Conservation (phyloP, 1,284 basidiomycete genomes). For the Apiotrichum veenhuisii region DNA sequence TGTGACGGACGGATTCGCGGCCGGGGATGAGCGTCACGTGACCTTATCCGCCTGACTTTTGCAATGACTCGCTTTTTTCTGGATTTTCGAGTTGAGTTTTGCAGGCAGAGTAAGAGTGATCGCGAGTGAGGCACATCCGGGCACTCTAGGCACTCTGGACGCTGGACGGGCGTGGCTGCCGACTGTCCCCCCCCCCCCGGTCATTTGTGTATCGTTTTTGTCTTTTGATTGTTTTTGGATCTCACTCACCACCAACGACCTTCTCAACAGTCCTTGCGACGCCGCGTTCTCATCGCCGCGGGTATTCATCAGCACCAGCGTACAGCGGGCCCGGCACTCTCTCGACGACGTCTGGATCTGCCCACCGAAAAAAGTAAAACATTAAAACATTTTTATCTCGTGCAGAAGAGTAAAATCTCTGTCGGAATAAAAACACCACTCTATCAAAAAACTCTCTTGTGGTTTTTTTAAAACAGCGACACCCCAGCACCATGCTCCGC, state of each 20-base stretch:
- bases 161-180: too few relatives aligned
- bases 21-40: too few relatives aligned
- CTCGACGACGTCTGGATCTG: not conserved
- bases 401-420: not conserved
- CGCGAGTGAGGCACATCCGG: too few relatives aligned
- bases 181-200: too few relatives aligned
- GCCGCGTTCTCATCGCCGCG: not conserved
- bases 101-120: too few relatives aligned
- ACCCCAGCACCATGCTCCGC: constrained; percentile 14
- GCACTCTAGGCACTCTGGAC: too few relatives aligned
- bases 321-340: not conserved
- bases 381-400: not conserved
- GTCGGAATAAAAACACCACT: not conserved
- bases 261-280: not conserved
- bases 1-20: too few relatives aligned
- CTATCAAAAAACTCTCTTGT: not conserved
- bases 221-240: not conserved
- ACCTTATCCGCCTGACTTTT: too few relatives aligned
- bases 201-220: too few relatives aligned
- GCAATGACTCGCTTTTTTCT: too few relatives aligned
- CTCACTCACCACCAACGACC: not conserved
- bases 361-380: too few relatives aligned
- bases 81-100: too few relatives aligned
- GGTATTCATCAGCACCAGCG: not conserved
- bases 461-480: not conserved